Evolutionary conservation across 306 rosid genomes (phyloP), one percentile per base, ranked within the genome.

Genomic region (Quercus cerris): DNA sequence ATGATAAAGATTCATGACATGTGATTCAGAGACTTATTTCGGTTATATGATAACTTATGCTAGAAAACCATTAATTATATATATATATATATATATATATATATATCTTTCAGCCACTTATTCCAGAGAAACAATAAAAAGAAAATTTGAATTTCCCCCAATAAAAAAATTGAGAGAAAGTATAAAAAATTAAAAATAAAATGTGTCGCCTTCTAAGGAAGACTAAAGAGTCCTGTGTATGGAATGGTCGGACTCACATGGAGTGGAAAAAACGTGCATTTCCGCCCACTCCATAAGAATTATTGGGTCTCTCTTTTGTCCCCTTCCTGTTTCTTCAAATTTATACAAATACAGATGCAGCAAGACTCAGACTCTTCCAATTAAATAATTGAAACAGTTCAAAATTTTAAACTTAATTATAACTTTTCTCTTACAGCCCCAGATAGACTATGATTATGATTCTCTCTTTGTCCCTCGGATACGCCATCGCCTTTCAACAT

Each of bases 231-330:
- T 62, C 1, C 2, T 5, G 22, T 56, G 35, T 58, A 73, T 81
- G 85, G 77, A 84, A 61, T 68, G 80, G 87, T 84, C 77, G 85
- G 87, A 73, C 80, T 76, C 84, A 80, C 84, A 68, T 84, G 87
- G 75, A 76, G 84, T 76, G 77, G 82, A 67, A 73, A 78, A 56
- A 41, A 59, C 18, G n/a, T 11, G 77, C 44, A 51, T 18, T 19
- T 62, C 79, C 82, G 80, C 84, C 82, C 85, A 52, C 87, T 11
- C 35, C 77, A 3, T 15, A 22, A 35, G 85, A 80, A 80, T 73
- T 56, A 49, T 68, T 6, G 52, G 85, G 61, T 41, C 71, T 54
- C 71, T 63, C 1, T 56, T 73, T 77, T 74, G 80, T 80, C 81
- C 38, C 69, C 63, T 49, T 78, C 1, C 58, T 73, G 64, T 62